Evolutionary conservation across 108 stramenopile species (phyloP).

Genomic region (Cyclotella distinguenda): DNA sequence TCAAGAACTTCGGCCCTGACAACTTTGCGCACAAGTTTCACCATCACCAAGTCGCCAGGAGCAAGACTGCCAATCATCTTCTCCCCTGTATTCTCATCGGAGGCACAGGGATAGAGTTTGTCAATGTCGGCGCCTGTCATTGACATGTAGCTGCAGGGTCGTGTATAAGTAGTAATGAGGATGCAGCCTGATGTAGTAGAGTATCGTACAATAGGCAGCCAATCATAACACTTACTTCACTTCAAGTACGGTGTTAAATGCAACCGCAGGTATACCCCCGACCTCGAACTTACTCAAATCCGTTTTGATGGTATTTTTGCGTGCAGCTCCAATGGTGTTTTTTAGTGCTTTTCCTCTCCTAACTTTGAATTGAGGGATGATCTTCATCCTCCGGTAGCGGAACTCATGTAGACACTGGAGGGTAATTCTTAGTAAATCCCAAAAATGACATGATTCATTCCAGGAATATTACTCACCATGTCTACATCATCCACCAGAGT

Average conservation of each 20-base stretch:
- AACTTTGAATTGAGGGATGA: slow-evolving; percentile 46
- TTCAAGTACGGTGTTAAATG: slow-evolving; percentile 39
- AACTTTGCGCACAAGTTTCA: slow-evolving; percentile 45
- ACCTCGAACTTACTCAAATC: slow-evolving; percentile 38
- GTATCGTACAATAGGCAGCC: neutral
- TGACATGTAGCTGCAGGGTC: slow-evolving; percentile 40
- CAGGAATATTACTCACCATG: slow-evolving; percentile 26
- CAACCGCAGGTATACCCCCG: slow-evolving; percentile 40
- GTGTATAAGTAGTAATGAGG: no score
- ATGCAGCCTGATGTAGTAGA: no score
- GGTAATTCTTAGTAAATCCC: neutral
- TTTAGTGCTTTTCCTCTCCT: slow-evolving; percentile 41
- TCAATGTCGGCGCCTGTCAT: slow-evolving; percentile 28
- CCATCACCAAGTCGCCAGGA: slow-evolving; percentile 40
- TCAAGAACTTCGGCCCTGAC: slow-evolving; percentile 49
- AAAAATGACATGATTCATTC: neutral
- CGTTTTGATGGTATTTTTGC: slow-evolving; percentile 33
- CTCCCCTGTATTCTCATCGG: slow-evolving; percentile 28
- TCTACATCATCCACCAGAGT: slow-evolving; percentile 64
- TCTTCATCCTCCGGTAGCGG: slow-evolving; percentile 47
- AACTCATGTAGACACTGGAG: slow-evolving; percentile 64
- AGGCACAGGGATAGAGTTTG: slow-evolving; percentile 41
- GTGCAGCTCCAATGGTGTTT: slow-evolving; percentile 23
- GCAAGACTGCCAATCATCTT: slow-evolving; percentile 28
- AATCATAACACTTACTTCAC: slow-evolving; percentile 8